phyloP scores from a whole-genome alignment of 495 filamentous ascomycete genomes.

The Penicillium verhagenii region DNA sequence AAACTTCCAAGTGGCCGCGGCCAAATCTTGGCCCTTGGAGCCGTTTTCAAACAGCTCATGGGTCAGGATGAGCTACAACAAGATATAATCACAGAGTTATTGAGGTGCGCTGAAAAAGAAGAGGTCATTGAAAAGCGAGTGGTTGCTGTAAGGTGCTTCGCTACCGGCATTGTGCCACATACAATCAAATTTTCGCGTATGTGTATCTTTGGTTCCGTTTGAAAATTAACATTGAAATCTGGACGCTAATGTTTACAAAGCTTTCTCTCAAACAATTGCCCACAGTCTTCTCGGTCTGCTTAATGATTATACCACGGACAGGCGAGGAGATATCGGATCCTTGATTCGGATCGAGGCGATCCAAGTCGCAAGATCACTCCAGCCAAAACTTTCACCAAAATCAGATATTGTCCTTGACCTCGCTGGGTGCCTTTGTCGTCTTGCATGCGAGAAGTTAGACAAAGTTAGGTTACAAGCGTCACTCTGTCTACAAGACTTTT shows the following conservation, averaged over 20 bases:
- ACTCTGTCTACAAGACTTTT: conserved; percentile 38
- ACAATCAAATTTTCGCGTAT: conserved; percentile 30
- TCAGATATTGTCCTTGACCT: conserved; percentile 29
- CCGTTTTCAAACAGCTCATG: conserved; percentile 37
- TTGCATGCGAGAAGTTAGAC: conserved; percentile 86
- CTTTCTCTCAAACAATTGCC: conserved; percentile 23
- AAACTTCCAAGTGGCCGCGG: conserved; percentile 43
- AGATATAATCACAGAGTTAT: conserved; percentile 31
- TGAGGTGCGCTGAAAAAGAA: conserved; percentile 40
- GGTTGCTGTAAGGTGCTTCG: conserved; percentile 59
- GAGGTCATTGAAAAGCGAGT: conserved; percentile 58
- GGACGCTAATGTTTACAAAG: conserved; percentile 23
- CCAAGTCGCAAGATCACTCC: conserved; percentile 48
- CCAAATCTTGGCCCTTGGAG: conserved; percentile 44
- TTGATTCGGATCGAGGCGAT: conserved; percentile 77
- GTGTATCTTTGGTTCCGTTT: neutral
- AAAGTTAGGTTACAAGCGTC: conserved; percentile 73
- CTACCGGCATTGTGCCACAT: conserved; percentile 45
- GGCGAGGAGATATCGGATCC: conserved; percentile 86
- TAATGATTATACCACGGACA: conserved; percentile 86
- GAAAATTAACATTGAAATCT: neutral
- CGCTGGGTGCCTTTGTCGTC: conserved; percentile 54
- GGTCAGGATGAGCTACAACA: conserved; percentile 18
- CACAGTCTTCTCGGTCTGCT: conserved; percentile 50
- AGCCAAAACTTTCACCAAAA: conserved; percentile 4